These are phyloP conservation scores for Cryptococcus deneoformans DNA, from an alignment of 1,284 basidiomycete species.

Conservation along the genomic window DNA sequence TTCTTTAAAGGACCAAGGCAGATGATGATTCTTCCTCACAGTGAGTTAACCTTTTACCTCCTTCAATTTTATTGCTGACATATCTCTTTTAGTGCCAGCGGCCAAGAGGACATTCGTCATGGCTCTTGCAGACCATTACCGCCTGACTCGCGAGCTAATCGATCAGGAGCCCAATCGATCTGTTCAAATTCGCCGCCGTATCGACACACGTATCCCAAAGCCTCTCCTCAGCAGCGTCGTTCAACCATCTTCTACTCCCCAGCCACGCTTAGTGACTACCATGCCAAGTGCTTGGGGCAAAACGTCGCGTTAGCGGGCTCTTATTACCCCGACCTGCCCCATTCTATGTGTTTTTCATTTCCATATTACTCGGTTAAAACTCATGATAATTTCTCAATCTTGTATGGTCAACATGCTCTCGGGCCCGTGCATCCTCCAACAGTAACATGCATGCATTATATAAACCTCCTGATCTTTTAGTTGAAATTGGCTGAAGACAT, in stretches of 20 bases:
- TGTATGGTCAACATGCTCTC: no score
- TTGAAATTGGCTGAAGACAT: no score
- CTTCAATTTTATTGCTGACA: background rate
- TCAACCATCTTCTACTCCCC: background rate
- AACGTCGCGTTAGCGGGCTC: no score
- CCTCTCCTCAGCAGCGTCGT: slow-evolving; percentile 61
- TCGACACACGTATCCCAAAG: slow-evolving; percentile 72
- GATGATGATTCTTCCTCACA: slow-evolving; percentile 72
- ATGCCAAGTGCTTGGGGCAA: no score
- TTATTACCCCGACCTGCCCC: no score
- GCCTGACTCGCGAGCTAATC: slow-evolving; percentile 76
- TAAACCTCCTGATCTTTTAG: no score
- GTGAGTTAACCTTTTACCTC: slow-evolving; percentile 38
- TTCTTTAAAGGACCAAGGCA: slow-evolving; percentile 68
- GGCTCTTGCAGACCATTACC: slow-evolving; percentile 69
- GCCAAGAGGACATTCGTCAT: slow-evolving; percentile 73
- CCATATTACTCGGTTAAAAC: no score
- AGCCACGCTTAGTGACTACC: no score
- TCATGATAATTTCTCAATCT: no score
- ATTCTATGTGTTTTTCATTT: no score
- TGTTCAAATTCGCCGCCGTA: slow-evolving; percentile 72
- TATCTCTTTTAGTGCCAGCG: slow-evolving; percentile 53
- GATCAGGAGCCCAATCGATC: slow-evolving; percentile 75
- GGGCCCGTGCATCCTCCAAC: no score
- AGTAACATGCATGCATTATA: no score